These are phyloP conservation scores for Aristolochia contorta DNA, from an alignment of 164 flowering plant genomes.

Conservation along the genomic window DNA sequence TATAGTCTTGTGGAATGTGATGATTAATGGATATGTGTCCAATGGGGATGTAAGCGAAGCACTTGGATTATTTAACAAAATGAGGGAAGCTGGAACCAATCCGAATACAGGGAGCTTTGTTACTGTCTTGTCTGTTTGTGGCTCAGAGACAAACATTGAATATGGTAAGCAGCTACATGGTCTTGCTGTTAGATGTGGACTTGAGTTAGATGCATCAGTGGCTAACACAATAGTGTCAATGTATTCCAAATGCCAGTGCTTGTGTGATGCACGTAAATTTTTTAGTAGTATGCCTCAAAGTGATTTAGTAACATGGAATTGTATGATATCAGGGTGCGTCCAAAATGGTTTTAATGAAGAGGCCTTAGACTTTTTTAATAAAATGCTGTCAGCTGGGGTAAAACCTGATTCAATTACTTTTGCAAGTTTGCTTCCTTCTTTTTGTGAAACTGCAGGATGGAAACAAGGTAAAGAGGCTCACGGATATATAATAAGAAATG, in stretches of 20 bases:
- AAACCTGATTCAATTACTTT: slow-evolving; percentile 67
- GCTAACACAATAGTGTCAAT: slow-evolving; percentile 55
- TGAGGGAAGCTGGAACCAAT: slow-evolving; percentile 34
- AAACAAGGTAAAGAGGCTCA: slow-evolving; percentile 58
- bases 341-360: slow-evolving; percentile 43
- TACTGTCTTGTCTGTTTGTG: slow-evolving; percentile 46
- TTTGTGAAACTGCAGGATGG: slow-evolving; percentile 28
- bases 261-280: slow-evolving; percentile 42
- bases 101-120: slow-evolving; percentile 59
- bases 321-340: slow-evolving; percentile 65
- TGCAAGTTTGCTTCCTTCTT: slow-evolving; percentile 62
- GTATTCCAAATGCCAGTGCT: slow-evolving; percentile 56
- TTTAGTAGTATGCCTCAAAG: slow-evolving; percentile 33
- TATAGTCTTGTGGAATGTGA: slow-evolving; percentile 74
- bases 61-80: slow-evolving; percentile 29
- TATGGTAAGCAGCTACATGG: slow-evolving; percentile 63
- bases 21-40: slow-evolving; percentile 58
- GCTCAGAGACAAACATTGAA: slow-evolving; percentile 23
- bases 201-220: slow-evolving; percentile 46
- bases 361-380: slow-evolving; percentile 37
- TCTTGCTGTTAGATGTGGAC: slow-evolving; percentile 34
- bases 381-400: slow-evolving; percentile 46
- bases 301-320: slow-evolving; percentile 69
- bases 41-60: slow-evolving; percentile 30
- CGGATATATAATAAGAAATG: slow-evolving; percentile 49